Base-by-base conservation (phyloP, 805 yeast species). In the Candida tallmaniae region DNA sequence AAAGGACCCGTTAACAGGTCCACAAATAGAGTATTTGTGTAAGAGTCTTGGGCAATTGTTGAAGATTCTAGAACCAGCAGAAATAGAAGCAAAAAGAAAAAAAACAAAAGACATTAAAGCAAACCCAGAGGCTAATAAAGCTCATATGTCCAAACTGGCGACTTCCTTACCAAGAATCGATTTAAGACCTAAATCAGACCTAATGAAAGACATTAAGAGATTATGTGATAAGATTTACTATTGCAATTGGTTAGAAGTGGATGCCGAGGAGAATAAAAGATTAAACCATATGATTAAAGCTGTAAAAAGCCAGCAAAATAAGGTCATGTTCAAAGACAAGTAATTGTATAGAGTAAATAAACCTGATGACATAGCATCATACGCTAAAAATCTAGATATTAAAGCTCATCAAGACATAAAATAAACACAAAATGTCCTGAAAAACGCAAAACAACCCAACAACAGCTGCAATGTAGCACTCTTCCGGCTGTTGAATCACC, bases 1-100 rank as follows among this genome's bases (percentile, higher is more conserved):
- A 11, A 24, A 24, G 12, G 27, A 24, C 12, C 27, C 30, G 9
- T 26, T 32, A 11, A 27, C 27, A 7, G 31, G 23, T 14, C 13
- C 3, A 8, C 32, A 34, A 11, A 24, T 34, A n/a, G 23, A 19
- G 17, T 34, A 34, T 27, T 28, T 34, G 17, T 22, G 15, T 12
- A 21, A 34, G 22, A 21, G 16, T 15, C 23, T 17, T 14, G 21
- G 20, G 4, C 10, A 25, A 11, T 34, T 21, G 23, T 27, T 11
- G 31, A 26, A 14, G 4, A 20, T 11, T 3, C 15, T 20, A 10
- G 23, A 20, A 7, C 23, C 23, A 20, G 9, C 23, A 20, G 10
- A 20, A 10, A 20, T 20, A 20, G 10, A 20, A 20, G 9, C 23
- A 20, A 7, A 7, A n/a, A n/a, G n/a, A n/a, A n/a, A n/a, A n/a